Base-by-base conservation (phyloP, 352 stramenopile genomes). In the Globisporangium spinosum region DNA sequence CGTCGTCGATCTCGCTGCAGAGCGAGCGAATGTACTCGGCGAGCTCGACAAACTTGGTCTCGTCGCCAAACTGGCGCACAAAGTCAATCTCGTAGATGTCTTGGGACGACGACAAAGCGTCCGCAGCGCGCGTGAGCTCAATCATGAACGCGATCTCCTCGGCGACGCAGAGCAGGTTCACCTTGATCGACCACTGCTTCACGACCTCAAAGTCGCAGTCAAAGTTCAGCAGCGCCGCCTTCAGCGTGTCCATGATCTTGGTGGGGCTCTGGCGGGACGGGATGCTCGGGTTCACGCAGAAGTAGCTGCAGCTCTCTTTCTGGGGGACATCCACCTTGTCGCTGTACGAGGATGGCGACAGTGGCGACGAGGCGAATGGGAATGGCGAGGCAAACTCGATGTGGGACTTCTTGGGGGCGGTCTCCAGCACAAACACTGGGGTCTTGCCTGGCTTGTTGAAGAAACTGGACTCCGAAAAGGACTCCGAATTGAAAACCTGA, bases 131-230 rank as follows among this genome's bases (percentile, higher is more conserved):
- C 45, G 75, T 77, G 64, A 93, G 71, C 27, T 77, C 67, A 62
- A 91, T 70, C 17, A 64, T 71, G 68, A 93, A 89, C 17, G 60
- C 67, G n/a, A 93, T 78, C 66, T 89, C 77, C 59, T 93, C 83
- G 1, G 81, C 85, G 13, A 91, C 83, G 61, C 83, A 83, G 10
- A 93, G 65, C 72, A 81, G 87, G 58, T 68, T 73, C 22, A 80
- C 85, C 23, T 74, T 64, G 12, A 91, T 64, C 8, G 76, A 76
- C 80, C 79, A 91, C 5, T 64, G 60, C 58, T 75, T 71, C 55
- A 78, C 64, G 13, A 74, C 57, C 1, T 77, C 62, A 23, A 83
- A 70, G 4, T 73, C 71, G 58, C 81, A 89, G 51, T 78, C 71
- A n/a, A 90, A 71, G 10, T 69, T 67, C 3, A 62, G 27, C 12